Evolutionary conservation across 1,284 basidiomycete genomes (phyloP).

Genomic region (Ganoderma sinense): DNA sequence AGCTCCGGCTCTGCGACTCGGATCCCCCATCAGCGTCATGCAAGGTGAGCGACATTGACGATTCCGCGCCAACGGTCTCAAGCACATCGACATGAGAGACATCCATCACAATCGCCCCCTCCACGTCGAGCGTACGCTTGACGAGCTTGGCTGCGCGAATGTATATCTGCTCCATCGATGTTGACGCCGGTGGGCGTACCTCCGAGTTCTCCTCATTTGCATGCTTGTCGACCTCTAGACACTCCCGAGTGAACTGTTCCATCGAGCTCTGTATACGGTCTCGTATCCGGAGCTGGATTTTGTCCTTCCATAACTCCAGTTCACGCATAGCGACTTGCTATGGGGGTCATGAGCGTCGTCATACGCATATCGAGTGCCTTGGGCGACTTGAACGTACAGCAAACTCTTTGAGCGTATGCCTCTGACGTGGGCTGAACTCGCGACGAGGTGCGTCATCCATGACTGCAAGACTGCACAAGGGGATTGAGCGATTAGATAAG

Average conservation of each 20-base stretch:
- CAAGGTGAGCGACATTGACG: conserved; percentile 68
- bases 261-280: conserved; percentile 90
- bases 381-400: conserved; percentile 54
- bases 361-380: neutral
- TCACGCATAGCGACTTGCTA: conserved; percentile 93
- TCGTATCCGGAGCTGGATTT: conserved; percentile 91
- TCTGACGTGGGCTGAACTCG: conserved; percentile 89
- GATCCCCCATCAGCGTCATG: conserved; percentile 56
- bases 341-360: conserved; percentile 5
- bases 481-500: neutral
- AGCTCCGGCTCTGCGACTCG: conserved; percentile 50
- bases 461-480: conserved; percentile 69
- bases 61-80: conserved; percentile 75
- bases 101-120: conserved; percentile 92
- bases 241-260: conserved; percentile 95
- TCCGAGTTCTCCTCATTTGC: conserved; percentile 42
- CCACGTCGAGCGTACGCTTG: conserved; percentile 88
- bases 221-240: conserved; percentile 88
- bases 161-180: conserved; percentile 88
- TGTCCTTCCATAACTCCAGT: conserved; percentile 94
- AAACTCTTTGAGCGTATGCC: conserved; percentile 95
- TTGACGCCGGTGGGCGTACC: conserved; percentile 34
- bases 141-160: conserved; percentile 88
- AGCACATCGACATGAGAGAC: conserved; percentile 91
- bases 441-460: conserved; percentile 86